Conservation (phyloP, 768 basidiomycete species). For the Xerocomus spinulosus region DNA sequence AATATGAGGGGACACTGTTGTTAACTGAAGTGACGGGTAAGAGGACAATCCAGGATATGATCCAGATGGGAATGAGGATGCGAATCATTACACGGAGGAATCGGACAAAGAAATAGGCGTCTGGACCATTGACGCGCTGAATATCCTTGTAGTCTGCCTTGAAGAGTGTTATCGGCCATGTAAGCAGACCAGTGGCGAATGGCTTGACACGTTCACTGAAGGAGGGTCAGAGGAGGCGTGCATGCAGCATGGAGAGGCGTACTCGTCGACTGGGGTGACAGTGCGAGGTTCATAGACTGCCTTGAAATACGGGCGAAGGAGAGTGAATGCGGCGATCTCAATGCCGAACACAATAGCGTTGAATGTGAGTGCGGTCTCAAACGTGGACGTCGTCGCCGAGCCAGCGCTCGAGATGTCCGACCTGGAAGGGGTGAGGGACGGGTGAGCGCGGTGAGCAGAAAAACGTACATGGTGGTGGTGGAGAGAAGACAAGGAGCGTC, state of each 20-base stretch:
- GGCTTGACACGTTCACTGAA: slow-evolving; percentile 54
- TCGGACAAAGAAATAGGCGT: slow-evolving; percentile 92
- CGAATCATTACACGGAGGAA: slow-evolving; percentile 82
- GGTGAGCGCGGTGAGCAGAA: background rate
- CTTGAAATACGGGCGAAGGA: slow-evolving; percentile 81
- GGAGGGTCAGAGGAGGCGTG: slow-evolving; percentile 1
- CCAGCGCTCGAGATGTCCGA: slow-evolving; percentile 39
- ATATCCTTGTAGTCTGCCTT: slow-evolving; percentile 59
- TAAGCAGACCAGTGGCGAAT: slow-evolving; percentile 45
- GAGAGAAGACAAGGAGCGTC: slow-evolving; percentile 12
- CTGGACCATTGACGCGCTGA: slow-evolving; percentile 69
- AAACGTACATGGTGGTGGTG: slow-evolving; percentile 23
- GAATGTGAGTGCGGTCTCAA: slow-evolving; percentile 80
- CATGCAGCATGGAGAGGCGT: slow-evolving; percentile 17
- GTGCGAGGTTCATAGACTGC: slow-evolving; percentile 87
- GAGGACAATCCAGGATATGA: slow-evolving; percentile 81
- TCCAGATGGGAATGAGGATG: slow-evolving; percentile 86
- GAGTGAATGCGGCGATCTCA: slow-evolving; percentile 74
- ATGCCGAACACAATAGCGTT: slow-evolving; percentile 69
- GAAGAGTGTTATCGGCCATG: slow-evolving; percentile 67
- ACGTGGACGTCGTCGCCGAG: slow-evolving; percentile 69
- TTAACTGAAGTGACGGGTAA: slow-evolving; percentile 66
- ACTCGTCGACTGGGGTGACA: slow-evolving; percentile 48
- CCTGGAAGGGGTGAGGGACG: slow-evolving; percentile 23
- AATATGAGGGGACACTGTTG: slow-evolving; percentile 41